Base-by-base conservation (phyloP, 2,329 filamentous ascomycete genomes). In the Phyllachora maydis region DNA sequence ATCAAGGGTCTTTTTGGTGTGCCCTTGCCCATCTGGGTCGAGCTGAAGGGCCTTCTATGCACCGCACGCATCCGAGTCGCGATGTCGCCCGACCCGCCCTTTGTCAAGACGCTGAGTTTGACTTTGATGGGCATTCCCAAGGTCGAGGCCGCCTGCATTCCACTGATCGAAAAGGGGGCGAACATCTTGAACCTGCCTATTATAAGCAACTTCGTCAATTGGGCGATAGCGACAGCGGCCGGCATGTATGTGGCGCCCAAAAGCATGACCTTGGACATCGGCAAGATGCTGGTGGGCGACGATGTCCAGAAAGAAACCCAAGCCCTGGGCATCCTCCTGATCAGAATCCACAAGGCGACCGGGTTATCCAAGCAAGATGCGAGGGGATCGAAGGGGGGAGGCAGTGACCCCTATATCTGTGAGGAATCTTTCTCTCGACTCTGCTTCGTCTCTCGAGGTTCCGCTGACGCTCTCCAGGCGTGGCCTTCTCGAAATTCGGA, bases 131-230 rank as follows among this genome's bases (percentile, higher is more conserved):
- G 88, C 0, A 54, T 88, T 4, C 88, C 88, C 8, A 82, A 91
- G 38, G 74, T 95, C 4, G 65, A 75, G 37, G 85, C 83, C 10
- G 78, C 81, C 2, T 95, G 85, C 40, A 73, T 82, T 9, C 88
- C 88, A 0, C 88, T 95, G 73, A 47, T 93, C n/a, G 69, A 88
- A 42, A 74, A 69, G 33, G 85, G 82, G 3, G 71, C 90, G 30
- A 95, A 95, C 35, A 69, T 95, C 21, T 54, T 95, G 14, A 92
- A 95, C 35, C 53, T 95, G 7, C 85, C 85, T 0, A 47, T 95
- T 18, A 93, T 95, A 36, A 90, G 79, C 9, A 90, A 90, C 38
- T 95, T 98, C 41, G 85, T 93, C 46, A 92, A 93, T 47, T 92
- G 83, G 51, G 81, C 85, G 4, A 91, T 95, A 36, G 71, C 70